Evolutionary conservation across 805 yeast species (phyloP), one percentile per base, ranked within the genome.

Genomic region (Soucietia sequanensis): DNA sequence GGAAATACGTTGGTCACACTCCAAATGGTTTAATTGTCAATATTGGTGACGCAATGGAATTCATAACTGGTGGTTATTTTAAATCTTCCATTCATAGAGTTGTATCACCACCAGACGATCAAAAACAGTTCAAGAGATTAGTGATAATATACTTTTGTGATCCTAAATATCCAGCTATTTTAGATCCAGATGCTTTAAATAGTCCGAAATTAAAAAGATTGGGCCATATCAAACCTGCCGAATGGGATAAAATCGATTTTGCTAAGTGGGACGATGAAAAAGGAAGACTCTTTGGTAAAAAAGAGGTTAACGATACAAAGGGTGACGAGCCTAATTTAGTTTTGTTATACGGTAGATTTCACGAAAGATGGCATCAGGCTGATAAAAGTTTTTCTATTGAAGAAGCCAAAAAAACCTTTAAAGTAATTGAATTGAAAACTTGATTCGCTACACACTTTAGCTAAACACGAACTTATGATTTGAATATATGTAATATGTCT

Each of bases 31-130:
- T 68, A 18, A 56, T 67, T 30, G 72, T 67, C 14, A 68, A 68
- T 37, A 50, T 67, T 29, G 72, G 72, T 5, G 73, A 68, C 43
- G 57, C 68, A 1, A 34, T 68, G 33, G 70, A 67, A 40, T 65
- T 64, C 30, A 50, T 65, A 22, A 60, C 70, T 16, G 78, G 76
- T 4, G 72, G 71, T 0, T 69, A 64, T 37, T 72, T 70, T 52
- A 66, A 67, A 35, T 66, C 74, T 10, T 60, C 72, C 6, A 55
- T 72, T 29, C 78, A 72, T 35, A 46, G 77, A 31, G 78, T 72
- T 4, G 61, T 67, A n/a, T 61, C 66, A 20, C 76, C 77, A 4
- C 76, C 75, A 4, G 39, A 34, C 2, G 71, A 68, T 31, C 78
- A 72, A 43, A 42, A 41, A 15, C 38, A 47, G 1, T 58, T 51